These are phyloP conservation scores for Diplodia corticola DNA, from an alignment of 2,329 filamentous ascomycete genomes.

Conservation along the genomic window DNA sequence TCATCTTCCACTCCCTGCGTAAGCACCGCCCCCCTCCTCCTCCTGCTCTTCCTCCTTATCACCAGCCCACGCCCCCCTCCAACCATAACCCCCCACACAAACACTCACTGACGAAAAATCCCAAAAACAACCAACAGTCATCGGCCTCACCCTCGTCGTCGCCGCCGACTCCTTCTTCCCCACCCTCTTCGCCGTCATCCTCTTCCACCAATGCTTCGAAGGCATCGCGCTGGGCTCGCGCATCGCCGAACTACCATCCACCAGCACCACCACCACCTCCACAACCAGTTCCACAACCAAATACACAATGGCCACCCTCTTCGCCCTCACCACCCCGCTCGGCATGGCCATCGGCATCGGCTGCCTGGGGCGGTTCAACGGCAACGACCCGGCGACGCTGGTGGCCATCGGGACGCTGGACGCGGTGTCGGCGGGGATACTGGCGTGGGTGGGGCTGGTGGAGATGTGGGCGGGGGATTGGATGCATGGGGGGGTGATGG, in stretches of 20 bases:
- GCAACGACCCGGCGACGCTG: constrained; percentile 67
- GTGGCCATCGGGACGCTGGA: constrained; percentile 73
- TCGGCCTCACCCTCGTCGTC: constrained; percentile 62
- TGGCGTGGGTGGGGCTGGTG: constrained; percentile 77
- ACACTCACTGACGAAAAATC: constrained; percentile 32
- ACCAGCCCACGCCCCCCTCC: too few species aligned
- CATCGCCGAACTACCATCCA: constrained; percentile 60
- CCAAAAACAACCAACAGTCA: constrained; percentile 47
- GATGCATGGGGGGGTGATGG: constrained; percentile 53
- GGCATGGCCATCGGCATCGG: constrained; percentile 81
- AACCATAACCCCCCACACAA: not conserved
- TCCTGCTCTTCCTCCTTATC: constrained; percentile 31
- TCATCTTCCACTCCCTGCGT: constrained; percentile 70
- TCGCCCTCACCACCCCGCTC: constrained; percentile 71
- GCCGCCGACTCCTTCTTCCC: constrained; percentile 54
- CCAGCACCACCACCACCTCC: constrained; percentile 28
- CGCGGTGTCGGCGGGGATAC: constrained; percentile 71
- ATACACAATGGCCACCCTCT: constrained; percentile 61
- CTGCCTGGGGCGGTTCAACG: constrained; percentile 69
- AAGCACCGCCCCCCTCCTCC: constrained; percentile 43
- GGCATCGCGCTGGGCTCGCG: constrained; percentile 71
- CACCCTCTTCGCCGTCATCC: constrained; percentile 61
- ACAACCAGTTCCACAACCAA: too few species aligned
- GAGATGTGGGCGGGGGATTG: constrained; percentile 80
- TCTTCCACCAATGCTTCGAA: constrained; percentile 79